Evolutionary conservation across 164 flowering plant genomes (phyloP).

Genomic region (Chimonanthus salicifolius): DNA sequence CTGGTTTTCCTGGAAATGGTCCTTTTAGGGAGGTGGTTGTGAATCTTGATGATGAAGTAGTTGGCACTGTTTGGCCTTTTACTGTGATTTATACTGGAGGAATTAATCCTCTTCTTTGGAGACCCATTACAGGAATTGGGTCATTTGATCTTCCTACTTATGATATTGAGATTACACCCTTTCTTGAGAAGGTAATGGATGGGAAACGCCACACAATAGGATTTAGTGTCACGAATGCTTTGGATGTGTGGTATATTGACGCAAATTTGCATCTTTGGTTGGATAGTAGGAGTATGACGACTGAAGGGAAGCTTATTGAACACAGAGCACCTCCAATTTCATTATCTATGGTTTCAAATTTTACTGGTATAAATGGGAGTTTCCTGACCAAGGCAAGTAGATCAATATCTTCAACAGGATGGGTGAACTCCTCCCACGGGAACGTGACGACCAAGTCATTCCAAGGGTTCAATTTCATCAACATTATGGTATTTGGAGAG

Average conservation of each 20-base stretch:
- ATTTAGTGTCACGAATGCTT: conserved; percentile 69
- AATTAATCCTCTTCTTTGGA: conserved; percentile 78
- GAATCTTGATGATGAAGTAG: conserved; percentile 46
- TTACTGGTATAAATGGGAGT: conserved; percentile 53
- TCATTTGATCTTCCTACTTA: conserved; percentile 85
- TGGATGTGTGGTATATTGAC: conserved; percentile 83
- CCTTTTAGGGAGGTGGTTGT: conserved; percentile 86
- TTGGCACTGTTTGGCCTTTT: conserved; percentile 88
- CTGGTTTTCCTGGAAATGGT: conserved; percentile 56
- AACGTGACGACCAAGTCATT: conserved; percentile 33
- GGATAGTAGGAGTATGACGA: conserved; percentile 35
- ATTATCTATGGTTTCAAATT: conserved; percentile 26
- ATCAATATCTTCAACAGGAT: conserved; percentile 46
- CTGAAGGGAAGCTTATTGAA: conserved; percentile 40
- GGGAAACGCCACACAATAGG: conserved; percentile 49
- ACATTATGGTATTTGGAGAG: conserved; percentile 51
- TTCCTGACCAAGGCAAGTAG: conserved; percentile 43
- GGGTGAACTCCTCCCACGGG: conserved; percentile 77
- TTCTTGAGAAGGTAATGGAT: conserved; percentile 59
- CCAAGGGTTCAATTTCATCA: conserved; percentile 48
- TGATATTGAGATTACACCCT: conserved; percentile 80
- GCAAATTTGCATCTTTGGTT: conserved; percentile 94
- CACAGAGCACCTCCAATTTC: conserved; percentile 20
- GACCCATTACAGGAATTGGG: conserved; percentile 78
- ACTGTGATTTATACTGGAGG: conserved; percentile 90